A percentile compares a stretch with the other conserved stretches of the same genome.
Conservation (phyloP, 2,329 filamentous ascomycete species). For the Tolypocladium ophioglossoides region DNA sequence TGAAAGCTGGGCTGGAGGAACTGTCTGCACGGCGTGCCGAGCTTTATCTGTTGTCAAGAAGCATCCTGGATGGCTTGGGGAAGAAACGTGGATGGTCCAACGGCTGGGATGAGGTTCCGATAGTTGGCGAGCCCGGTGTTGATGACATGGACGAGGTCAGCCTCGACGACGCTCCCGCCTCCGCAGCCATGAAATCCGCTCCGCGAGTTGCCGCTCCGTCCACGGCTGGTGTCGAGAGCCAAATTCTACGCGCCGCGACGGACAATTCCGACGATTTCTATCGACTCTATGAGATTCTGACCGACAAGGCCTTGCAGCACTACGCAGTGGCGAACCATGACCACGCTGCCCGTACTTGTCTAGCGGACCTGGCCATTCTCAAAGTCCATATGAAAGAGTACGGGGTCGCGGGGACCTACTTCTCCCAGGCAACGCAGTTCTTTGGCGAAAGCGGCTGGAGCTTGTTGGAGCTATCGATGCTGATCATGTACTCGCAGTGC, state of each 20-base stretch:
- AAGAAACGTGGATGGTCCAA: slow-evolving; percentile 63
- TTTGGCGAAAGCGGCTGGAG: slow-evolving; percentile 74
- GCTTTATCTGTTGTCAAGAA: slow-evolving; percentile 68
- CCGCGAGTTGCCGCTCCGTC: slow-evolving; percentile 8
- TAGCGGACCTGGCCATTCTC: slow-evolving; percentile 77
- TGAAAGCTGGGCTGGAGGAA: slow-evolving; percentile 63
- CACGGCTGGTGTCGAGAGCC: slow-evolving; percentile 27
- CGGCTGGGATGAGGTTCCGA: slow-evolving; percentile 57
- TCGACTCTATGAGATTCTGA: slow-evolving; percentile 62
- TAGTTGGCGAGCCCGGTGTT: slow-evolving; percentile 32
- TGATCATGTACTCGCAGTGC: slow-evolving; percentile 77
- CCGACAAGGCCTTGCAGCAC: slow-evolving; percentile 72
- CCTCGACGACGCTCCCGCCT: slow-evolving; percentile 28
- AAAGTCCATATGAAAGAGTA: slow-evolving; percentile 71
- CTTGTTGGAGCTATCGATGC: slow-evolving; percentile 68
- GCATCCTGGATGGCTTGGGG: slow-evolving; percentile 66
- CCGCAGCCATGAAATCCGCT: neutral
- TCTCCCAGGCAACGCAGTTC: slow-evolving; percentile 66
- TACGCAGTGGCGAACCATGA: slow-evolving; percentile 69
- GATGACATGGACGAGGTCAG: slow-evolving; percentile 47
- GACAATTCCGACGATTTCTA: slow-evolving; percentile 55
- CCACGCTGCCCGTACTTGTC: slow-evolving; percentile 65
- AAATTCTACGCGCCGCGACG: slow-evolving; percentile 49
- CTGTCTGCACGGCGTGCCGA: slow-evolving; percentile 76
- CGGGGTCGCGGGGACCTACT: slow-evolving; percentile 61